Conservation (phyloP, 2,329 filamentous ascomycete species). For the Apiospora sp. region DNA sequence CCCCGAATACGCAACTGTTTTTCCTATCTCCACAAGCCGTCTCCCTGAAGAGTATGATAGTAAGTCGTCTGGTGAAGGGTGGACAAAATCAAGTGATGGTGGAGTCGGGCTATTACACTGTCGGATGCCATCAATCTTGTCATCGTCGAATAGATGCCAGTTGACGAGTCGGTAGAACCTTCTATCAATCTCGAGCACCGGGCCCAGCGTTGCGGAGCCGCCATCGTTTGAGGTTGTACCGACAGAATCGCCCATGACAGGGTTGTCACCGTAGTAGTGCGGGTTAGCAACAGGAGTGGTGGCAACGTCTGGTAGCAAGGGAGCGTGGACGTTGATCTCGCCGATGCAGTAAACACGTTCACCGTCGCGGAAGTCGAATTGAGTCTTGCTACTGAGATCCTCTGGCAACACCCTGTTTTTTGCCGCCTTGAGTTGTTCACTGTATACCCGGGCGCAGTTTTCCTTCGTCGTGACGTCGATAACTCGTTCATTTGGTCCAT, state of each 20-base stretch:
- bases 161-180: slow-evolving; percentile 5
- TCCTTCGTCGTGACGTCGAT: not conserved
- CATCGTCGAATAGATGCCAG: slow-evolving; percentile 9
- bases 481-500: not conserved
- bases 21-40: not conserved
- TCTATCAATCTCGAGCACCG: not conserved
- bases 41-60: not conserved
- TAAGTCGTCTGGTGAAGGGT: slow-evolving; percentile 8
- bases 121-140: no score
- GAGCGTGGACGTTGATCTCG: not conserved
- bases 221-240: not conserved
- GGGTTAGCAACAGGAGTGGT: not conserved
- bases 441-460: not conserved
- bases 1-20: not conserved
- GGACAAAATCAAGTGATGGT: not conserved
- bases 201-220: not conserved
- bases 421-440: not conserved
- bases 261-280: not conserved
- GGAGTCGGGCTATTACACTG: not conserved
- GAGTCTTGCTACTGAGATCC: not conserved
- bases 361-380: not conserved
- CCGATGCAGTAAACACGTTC: not conserved
- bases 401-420: not conserved
- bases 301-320: no score
- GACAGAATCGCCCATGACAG: slow-evolving; percentile 6